Evolutionary conservation across 1,139 yeast genomes (phyloP).

Genomic region (Saccharomyces uvarum): DNA sequence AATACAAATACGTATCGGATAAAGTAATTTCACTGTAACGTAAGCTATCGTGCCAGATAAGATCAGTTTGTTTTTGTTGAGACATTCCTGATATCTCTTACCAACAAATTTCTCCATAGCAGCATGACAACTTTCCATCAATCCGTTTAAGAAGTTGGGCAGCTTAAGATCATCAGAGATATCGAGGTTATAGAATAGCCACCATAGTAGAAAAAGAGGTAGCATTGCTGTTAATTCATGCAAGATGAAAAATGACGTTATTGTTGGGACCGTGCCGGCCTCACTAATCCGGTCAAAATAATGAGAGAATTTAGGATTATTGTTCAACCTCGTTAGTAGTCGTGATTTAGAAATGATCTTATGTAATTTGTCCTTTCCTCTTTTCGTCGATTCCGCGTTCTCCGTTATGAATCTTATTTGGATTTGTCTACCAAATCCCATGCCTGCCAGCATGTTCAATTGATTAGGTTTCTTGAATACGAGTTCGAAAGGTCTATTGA

Average conservation of each 20-base stretch:
- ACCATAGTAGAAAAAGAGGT: slow-evolving; percentile 76
- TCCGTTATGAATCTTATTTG: background rate
- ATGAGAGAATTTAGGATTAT: slow-evolving; percentile 18
- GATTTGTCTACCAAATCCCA: background rate
- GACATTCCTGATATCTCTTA: slow-evolving; percentile 18
- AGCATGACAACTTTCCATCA: slow-evolving; percentile 20
- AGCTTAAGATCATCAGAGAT: slow-evolving; percentile 34
- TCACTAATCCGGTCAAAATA: slow-evolving; percentile 24
- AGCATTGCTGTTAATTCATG: slow-evolving; percentile 81
- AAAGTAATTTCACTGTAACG: slow-evolving; percentile 56
- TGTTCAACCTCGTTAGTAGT: slow-evolving; percentile 18
- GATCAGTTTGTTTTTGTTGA: slow-evolving; percentile 36
- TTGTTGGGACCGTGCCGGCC: slow-evolving; percentile 58
- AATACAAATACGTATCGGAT: slow-evolving; percentile 28
- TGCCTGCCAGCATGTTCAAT: background rate
- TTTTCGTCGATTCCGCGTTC: background rate
- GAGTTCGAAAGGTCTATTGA: background rate
- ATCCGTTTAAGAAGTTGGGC: slow-evolving; percentile 17
- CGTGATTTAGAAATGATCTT: slow-evolving; percentile 21
- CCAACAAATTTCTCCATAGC: slow-evolving; percentile 29
- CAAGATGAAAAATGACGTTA: slow-evolving; percentile 66
- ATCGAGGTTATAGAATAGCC: slow-evolving; percentile 51
- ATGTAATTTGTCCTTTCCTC: slow-evolving; percentile 17
- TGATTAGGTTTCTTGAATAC: background rate
- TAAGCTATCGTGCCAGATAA: slow-evolving; percentile 87